Evolutionary conservation across 2,329 filamentous ascomycete species (phyloP), one percentile per base, ranked within the genome.

Genomic region (Trichoderma sp.): DNA sequence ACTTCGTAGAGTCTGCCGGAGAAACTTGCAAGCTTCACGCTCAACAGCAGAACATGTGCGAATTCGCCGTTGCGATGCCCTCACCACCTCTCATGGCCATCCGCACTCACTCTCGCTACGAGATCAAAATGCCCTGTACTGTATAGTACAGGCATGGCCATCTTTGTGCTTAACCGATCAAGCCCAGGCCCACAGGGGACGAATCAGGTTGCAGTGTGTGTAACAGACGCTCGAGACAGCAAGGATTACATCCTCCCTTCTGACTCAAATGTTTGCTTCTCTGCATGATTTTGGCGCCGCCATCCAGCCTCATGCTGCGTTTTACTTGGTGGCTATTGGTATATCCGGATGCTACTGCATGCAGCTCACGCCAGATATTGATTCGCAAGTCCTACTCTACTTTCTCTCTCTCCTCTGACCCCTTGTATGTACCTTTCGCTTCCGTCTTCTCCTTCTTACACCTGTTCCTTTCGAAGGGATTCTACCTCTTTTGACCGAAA

Each of bases 211-310:
- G 26, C n/a, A 20, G 66, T 61, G 66, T 61, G 66, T 43, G 36
- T 61, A 61, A 68, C 66, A n/a, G 17, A 59, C 13, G 15, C n/a
- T 30, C 17, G 36, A 68, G 55, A 68, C 65, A 68, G 55, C 66
- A 59, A 58, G 66, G 66, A 34, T 68, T 32, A 20, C 20, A 17
- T 12, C 32, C n/a, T 39, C 50, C 32, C 64, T n/a, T 39, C 20
- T 23, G 64, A 39, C 50, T 20, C 55, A 36, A 59, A 47, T 59
- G 55, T 59, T 68, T 59, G 65, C 65, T 59, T 17, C 53, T 58
- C 26, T 59, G 66, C 66, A 68, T 68, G 13, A 50, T 34, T 34
- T 58, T 67, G 64, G 64, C 64, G 64, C 50, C 34, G 36, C 34
- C 34, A 63, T 23, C 59, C 32, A 67, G 64, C 64, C 64, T 67